Evolutionary conservation across 805 yeast species (phyloP), one percentile per base, ranked within the genome.

Genomic region (Yamadazyma sp.): DNA sequence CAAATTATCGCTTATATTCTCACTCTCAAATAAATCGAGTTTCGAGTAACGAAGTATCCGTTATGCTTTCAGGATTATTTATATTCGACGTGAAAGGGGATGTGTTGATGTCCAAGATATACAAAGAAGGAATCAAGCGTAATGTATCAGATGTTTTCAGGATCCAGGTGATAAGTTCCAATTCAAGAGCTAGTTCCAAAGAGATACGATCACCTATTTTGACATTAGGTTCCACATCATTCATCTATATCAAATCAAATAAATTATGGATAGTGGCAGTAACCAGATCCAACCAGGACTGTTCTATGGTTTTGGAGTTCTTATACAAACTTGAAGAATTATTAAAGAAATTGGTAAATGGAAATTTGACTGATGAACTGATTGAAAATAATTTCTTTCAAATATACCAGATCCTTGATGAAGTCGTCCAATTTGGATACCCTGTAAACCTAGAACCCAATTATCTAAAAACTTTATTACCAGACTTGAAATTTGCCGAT

Each of bases 181-280:
- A 53, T 20, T 51, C 53, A 28, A 34, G 17, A 33, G 38, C 42
- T 15, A 27, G 36, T 17, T 24, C 50, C 28, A 32, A 47, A 30
- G 50, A 48, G 17, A 54, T 50, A 31, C 52, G 65, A 31, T 63
- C 68, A 33, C 73, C 73, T 8, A 63, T 67, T 25, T 62, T 91
- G 28, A 93, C 98, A 0, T 62, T 93, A 28, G 98, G 98, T 1
- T 86, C 95, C 0, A 93, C 98, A 0, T 82, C 96, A 0, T 93
- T 91, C 53, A 71, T 87, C 35, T 89, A 87, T 52, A 80, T 86
- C 31, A 76, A 76, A 44, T 66, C 73, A 19, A 70, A 69, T 10
- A 65, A 71, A 33, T 48, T 91, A 11, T 93, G 94, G 83, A 49
- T 87, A 7, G 95, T 89, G 8, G 95, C 89, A 0, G 88, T 89